Base-by-base conservation (phyloP, 306 rosid species). In the Dalbergia cultrata region DNA sequence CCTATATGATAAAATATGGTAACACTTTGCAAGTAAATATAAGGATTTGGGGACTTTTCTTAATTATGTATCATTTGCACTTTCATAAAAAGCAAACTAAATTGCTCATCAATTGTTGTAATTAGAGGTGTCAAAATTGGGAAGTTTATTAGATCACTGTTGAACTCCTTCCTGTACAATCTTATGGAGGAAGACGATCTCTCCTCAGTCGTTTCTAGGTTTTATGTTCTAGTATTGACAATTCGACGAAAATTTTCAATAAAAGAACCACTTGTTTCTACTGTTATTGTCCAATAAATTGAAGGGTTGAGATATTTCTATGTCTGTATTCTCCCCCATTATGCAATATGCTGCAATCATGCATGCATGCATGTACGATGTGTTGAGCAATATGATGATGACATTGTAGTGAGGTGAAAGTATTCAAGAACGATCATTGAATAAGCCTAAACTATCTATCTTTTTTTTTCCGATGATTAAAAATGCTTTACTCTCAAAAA, bases 1-100 rank as follows among this genome's bases (percentile, higher is more conserved):
- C 79, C 79, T 26, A 71, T 73, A 49, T 54, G 59, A 47, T 65
- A 83, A 53, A 58, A 78, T 58, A 12, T 18, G 41, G 50, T 10
- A 44, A 44, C 13, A 50, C 52, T 6, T 59, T 13, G 43, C 39
- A 34, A 70, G 61, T 70, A 47, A 45, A 56, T 33, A 47, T 58
- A 44, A 69, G 72, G 60, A 31, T 72, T 39, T 76, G 62, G 70
- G 58, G 57, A 56, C 65, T 70, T 54, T 52, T 49, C 5, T 49
- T 67, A 43, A 68, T 17, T 54, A 54, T n/a, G 17, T 54, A 50
- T 63, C 37, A 16, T 72, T 33, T 63, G 9, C 21, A 49, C 58
- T 17, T 66, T 21, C 18, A 13, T 52, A 52, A 12, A 13, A 69
- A 1, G 64, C 53, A 63, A 76, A 60, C 70, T 70, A 50, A 82